phyloP scores from a whole-genome alignment of 1,284 basidiomycete genomes.

The Cryptococcus sp. region DNA sequence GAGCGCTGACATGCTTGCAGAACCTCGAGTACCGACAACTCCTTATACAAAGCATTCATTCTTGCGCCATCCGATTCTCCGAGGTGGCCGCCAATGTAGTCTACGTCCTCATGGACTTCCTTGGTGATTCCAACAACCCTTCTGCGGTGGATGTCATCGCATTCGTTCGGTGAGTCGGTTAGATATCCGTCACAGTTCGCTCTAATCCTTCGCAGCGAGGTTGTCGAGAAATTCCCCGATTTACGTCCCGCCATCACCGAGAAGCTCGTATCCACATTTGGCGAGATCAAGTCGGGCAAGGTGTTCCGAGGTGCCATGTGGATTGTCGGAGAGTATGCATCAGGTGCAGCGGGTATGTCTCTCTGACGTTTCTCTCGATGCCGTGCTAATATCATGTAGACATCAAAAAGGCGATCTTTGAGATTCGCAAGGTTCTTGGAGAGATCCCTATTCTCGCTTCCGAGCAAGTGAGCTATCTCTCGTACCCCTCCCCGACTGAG shows the following conservation, averaged over 20 bases:
- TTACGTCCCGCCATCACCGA: slow-evolving; percentile 82
- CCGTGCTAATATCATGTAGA: slow-evolving; percentile 49
- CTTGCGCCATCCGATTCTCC: slow-evolving; percentile 96
- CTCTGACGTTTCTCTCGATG: no score
- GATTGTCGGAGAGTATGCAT: slow-evolving; percentile 96
- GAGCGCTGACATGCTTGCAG: slow-evolving; percentile 53
- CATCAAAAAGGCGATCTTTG: slow-evolving; percentile 73
- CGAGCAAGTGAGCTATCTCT: slow-evolving; percentile 62
- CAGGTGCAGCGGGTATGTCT: slow-evolving; percentile 47
- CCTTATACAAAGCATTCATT: slow-evolving; percentile 95
- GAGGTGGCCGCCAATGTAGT: slow-evolving; percentile 97
- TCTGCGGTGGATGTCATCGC: slow-evolving; percentile 94
- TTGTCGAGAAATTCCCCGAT: slow-evolving; percentile 95
- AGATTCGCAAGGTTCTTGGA: slow-evolving; percentile 85
- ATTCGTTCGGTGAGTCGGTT: slow-evolving; percentile 72
- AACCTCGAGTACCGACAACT: slow-evolving; percentile 93
- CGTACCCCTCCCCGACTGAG: neutral
- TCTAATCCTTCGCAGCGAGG: slow-evolving; percentile 63
- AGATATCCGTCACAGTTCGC: neutral
- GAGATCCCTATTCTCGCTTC: slow-evolving; percentile 95
- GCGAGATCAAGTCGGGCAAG: slow-evolving; percentile 94
- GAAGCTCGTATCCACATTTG: slow-evolving; percentile 80
- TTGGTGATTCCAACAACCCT: slow-evolving; percentile 93
- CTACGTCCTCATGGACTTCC: slow-evolving; percentile 97
- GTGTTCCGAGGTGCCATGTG: slow-evolving; percentile 96